Evolutionary conservation across 106 monocot species (phyloP).

Genomic region (Dactylorhiza incarnata): DNA sequence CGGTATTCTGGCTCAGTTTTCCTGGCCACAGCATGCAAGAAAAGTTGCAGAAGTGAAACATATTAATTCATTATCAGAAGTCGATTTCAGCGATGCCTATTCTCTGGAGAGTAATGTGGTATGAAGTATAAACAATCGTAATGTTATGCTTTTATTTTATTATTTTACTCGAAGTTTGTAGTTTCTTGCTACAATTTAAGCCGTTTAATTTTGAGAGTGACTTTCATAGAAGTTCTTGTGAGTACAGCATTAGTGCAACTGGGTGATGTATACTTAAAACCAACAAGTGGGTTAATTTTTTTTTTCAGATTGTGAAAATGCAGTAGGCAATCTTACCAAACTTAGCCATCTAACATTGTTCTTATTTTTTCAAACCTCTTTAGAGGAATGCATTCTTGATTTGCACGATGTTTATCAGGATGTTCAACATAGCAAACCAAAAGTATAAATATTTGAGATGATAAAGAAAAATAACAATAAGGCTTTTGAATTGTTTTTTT

Average conservation of each 20-base stretch:
- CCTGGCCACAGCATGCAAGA: slow-evolving; percentile 26
- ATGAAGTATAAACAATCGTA: slow-evolving; percentile 3
- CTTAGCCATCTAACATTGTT: no score
- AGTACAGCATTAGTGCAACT: not conserved
- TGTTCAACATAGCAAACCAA: no score
- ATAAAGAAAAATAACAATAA: no score
- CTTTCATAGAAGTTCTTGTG: not conserved
- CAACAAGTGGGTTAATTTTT: not conserved
- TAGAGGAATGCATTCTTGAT: no score
- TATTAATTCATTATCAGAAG: slow-evolving; percentile 18
- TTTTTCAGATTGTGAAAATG: no score
- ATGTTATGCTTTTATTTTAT: not conserved
- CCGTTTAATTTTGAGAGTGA: not conserved
- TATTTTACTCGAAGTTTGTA: not conserved
- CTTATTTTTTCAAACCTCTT: no score
- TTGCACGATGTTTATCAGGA: no score
- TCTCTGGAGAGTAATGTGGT: slow-evolving; percentile 44
- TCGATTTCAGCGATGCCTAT: slow-evolving; percentile 16
- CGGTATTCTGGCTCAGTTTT: slow-evolving; percentile 42
- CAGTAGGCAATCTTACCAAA: no score
- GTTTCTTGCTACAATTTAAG: not conserved
- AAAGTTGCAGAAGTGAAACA: slow-evolving; percentile 19
- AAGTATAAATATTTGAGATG: no score
- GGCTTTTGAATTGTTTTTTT: no score
- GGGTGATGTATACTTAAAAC: not conserved